A percentile compares a stretch with the other conserved stretches of the same genome.
Evolutionary conservation across 306 rosid species (phyloP).

Genomic region (Cucumis hystrix): DNA sequence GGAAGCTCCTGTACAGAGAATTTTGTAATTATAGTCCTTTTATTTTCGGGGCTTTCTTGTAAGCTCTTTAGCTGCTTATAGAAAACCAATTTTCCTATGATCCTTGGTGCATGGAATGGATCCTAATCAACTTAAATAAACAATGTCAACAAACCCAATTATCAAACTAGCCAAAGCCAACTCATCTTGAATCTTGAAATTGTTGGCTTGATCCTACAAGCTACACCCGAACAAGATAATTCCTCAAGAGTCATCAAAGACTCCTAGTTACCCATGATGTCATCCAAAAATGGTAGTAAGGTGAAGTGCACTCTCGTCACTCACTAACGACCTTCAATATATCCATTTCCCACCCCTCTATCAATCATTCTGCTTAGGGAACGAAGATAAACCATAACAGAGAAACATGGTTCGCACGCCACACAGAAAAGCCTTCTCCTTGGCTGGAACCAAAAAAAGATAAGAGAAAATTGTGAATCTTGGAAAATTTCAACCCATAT

Average conservation of each 20-base stretch:
- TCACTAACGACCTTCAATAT: neutral
- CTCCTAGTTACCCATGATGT: neutral
- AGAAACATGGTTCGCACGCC: neutral
- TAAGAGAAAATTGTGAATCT: neutral
- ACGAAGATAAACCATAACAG: neutral
- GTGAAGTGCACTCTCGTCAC: neutral
- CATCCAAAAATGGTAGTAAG: neutral
- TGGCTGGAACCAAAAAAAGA: neutral
- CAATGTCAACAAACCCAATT: neutral
- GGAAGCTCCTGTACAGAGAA: too few relatives aligned
- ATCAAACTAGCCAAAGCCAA: neutral
- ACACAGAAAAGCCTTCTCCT: neutral
- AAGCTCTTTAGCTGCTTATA: neutral
- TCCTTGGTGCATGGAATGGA: neutral
- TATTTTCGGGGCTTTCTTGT: neutral
- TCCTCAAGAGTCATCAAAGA: neutral
- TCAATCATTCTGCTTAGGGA: neutral
- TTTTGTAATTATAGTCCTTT: neutral
- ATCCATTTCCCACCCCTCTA: neutral
- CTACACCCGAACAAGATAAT: neutral
- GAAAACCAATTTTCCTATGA: neutral
- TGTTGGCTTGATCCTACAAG: neutral
- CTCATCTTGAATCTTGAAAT: neutral
- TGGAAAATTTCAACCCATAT: neutral
- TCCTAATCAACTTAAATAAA: neutral